Evolutionary conservation across 805 yeast genomes (phyloP), one percentile per base, ranked within the genome.

Genomic region (Ogataea haglerorum): DNA sequence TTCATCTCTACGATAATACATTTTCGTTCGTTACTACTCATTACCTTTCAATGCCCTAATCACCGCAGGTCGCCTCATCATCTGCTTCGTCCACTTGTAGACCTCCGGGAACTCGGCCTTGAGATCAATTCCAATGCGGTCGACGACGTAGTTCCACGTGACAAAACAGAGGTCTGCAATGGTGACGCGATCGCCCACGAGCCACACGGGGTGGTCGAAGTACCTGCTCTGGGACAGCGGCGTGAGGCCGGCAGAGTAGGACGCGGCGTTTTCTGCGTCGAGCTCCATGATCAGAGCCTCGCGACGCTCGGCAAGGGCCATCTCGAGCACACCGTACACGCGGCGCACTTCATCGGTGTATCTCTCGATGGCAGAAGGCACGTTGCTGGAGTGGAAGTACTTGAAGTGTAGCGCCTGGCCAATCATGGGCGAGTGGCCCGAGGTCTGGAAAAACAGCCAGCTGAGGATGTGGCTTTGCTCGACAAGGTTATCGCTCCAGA

Each of bases 391-490:
- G 60, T 90, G 96, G 71, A 90, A 88, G 61, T 86, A 88, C 56
- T 90, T 75, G 68, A 90, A 91, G 67, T 91, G 97, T 52, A 91
- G 72, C 7, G 97, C 96, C 64, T 90, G 97, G 14, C 97, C 97
- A 53, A 90, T 85, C 95, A 90, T 90, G n/a, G 97, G 96, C 0
- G 97, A 95, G 60, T 89, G 97, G 6, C 98, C 97, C 4, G 95
- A 84, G 3, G 96, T 88, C 65, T 90, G 98, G 70, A 90, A 90
- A 57, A 87, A 90, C 27, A 91, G 70, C 96, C 97, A 90, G 6
- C 89, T 78, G 45, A 79, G 74, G 43, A 90, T 87, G 60, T 84
- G 91, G 3, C 90, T 73, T 66, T 88, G 96, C 49, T 87, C 95
- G 10, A 77, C 70, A 38, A 83, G 60, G 56, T 82, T 83, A 38